A percentile compares a stretch with the other conserved stretches of the same genome.
These are phyloP conservation scores for Hypoxylon trugodes DNA, from an alignment of 495 filamentous ascomycete species.

Conservation along the genomic window DNA sequence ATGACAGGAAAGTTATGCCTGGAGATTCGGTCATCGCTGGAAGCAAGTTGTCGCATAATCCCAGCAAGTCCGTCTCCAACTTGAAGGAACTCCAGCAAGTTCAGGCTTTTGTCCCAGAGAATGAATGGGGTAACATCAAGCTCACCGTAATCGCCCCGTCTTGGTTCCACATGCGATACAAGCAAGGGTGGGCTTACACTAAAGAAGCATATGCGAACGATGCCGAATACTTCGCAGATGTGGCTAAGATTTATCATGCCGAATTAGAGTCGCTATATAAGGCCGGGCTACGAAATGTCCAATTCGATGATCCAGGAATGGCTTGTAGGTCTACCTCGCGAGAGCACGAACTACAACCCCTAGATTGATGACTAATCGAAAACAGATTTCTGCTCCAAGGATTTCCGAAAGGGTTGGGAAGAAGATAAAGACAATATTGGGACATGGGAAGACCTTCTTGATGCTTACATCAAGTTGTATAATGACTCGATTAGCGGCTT, in stretches of 20 bases:
- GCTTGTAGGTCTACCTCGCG: constrained; percentile 63
- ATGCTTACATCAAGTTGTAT: constrained; percentile 79
- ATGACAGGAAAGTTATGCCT: constrained; percentile 70
- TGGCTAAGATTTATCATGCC: constrained; percentile 75
- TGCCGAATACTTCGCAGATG: constrained; percentile 76
- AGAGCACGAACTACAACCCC: background rate
- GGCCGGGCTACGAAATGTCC: constrained; percentile 73
- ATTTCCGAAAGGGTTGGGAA: constrained; percentile 75
- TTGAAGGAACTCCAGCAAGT: constrained; percentile 74
- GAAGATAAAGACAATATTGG: constrained; percentile 65
- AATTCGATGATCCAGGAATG: constrained; percentile 80
- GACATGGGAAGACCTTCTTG: constrained; percentile 68
- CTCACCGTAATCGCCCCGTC: constrained; percentile 77
- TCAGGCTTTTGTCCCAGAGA: constrained; percentile 65
- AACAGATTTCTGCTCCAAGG: constrained; percentile 78
- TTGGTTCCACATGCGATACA: constrained; percentile 77
- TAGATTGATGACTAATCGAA: background rate
- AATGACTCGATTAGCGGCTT: constrained; percentile 73
- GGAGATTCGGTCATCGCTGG: constrained; percentile 78
- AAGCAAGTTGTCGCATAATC: constrained; percentile 73
- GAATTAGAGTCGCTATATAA: constrained; percentile 72
- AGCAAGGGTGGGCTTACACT: constrained; percentile 72
- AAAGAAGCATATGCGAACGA: constrained; percentile 70
- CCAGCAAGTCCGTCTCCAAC: constrained; percentile 69
- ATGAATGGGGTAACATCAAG: constrained; percentile 71